Evolutionary conservation across 2,329 filamentous ascomycete species (phyloP), one percentile per base, ranked within the genome.

Genomic region (Magnaporthiopsis incrustans): DNA sequence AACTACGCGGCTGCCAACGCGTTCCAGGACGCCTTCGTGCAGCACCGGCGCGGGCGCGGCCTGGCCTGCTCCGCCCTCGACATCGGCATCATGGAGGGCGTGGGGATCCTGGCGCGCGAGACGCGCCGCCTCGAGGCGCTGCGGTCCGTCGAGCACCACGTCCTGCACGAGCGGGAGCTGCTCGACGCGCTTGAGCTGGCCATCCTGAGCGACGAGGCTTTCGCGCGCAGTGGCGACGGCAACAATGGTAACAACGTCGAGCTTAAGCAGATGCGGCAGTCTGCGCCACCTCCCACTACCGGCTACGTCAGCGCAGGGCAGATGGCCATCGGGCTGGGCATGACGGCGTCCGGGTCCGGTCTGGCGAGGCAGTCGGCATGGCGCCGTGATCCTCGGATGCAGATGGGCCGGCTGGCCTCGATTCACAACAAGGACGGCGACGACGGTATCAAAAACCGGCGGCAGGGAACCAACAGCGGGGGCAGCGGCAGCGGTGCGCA

Each of bases 1-100:
- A 74, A 73, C 62, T 77, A 77, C 60, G 66, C 69, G 5, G 72
- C 74, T 3, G 74, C 69, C 32, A 77, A 76, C 65, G 66, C 69
- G 27, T 77, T 71, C 67, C 65, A 74, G 62, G 70, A 74, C 50
- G 67, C 68, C 8, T 69, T 76, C 18, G 71, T 68, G 38, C 68
- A 70, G n/a, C 72, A 72, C 60, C 70, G 75, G 7, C 65, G 68
- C 7, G 58, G 59, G 2, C 65, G 63, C 8, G 72, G 72, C 2
- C 67, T 74, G 1, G 67, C 73, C 4, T 76, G 72, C 26, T 69
- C 70, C 0, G 65, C 65, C 8, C 69, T 78, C 14, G 69, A 78
- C 63, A 68, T 78, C 25, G 74, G 75, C 1, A 1, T 64, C 12
- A 67, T 78, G 60, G 58, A 59, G 22, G 65, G 59, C 56, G 60